Conservation (phyloP, 805 yeast species). For the Cyberlindnera veronae region DNA sequence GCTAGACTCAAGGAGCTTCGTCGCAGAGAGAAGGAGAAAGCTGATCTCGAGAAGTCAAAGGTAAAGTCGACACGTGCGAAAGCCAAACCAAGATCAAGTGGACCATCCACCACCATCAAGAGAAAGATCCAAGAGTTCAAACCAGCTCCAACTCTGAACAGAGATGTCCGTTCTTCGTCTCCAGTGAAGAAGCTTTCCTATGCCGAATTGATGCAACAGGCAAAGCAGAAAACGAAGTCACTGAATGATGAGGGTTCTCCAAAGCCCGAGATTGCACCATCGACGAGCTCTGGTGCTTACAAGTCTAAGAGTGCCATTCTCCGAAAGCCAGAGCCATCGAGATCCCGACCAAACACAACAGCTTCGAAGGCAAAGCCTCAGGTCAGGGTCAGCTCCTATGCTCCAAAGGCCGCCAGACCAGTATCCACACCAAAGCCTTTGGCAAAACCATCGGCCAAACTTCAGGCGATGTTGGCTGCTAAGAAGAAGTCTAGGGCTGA, state of each 20-base stretch:
- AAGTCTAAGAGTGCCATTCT: constrained; percentile 11
- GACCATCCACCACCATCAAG: constrained; percentile 1
- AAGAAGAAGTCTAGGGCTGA: constrained; percentile 27
- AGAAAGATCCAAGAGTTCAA: neutral
- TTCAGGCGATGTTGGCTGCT: constrained; percentile 43
- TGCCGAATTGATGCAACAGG: constrained; percentile 56
- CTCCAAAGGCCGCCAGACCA: constrained; percentile 4
- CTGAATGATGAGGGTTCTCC: constrained; percentile 22
- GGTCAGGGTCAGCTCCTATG: constrained; percentile 1
- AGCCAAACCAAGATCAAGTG: constrained; percentile 2
- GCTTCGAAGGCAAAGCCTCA: neutral
- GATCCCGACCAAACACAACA: neutral
- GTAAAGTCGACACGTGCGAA: constrained; percentile 3
- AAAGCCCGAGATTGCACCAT: constrained; percentile 4
- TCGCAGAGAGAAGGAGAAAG: constrained; percentile 44
- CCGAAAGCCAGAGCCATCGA: constrained; percentile 7
- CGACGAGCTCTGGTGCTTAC: constrained; percentile 5
- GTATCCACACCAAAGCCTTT: constrained; percentile 29
- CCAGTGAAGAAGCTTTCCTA: constrained; percentile 46
- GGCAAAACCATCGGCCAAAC: constrained; percentile 55
- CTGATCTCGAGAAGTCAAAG: constrained; percentile 20
- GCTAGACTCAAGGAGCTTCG: constrained; percentile 65
- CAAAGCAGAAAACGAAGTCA: constrained; percentile 36
- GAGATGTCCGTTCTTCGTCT: constrained; percentile 1
- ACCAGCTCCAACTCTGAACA: too few relatives aligned